These are phyloP conservation scores for Saksenaea vasiformis DNA, from an alignment of 371 early-diverging fungal genomes.

Conservation along the genomic window DNA sequence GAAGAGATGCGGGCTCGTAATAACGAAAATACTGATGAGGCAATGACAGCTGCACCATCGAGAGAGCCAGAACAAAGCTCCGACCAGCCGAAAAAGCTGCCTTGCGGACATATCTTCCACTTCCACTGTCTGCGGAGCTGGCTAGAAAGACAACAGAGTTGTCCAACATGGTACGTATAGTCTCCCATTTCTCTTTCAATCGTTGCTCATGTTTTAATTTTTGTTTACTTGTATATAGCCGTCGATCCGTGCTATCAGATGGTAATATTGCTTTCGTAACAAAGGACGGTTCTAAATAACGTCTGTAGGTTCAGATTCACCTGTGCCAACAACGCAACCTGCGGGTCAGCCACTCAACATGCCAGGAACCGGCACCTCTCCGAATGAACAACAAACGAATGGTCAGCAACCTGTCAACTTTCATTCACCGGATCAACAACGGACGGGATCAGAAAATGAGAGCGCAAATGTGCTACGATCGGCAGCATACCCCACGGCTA, in stretches of 20 bases:
- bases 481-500: not conserved
- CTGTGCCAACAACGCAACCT: not conserved
- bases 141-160: conserved; percentile 98
- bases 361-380: not conserved
- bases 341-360: not conserved
- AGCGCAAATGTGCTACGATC: not conserved
- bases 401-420: not conserved
- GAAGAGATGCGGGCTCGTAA: conserved; percentile 81
- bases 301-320: not conserved
- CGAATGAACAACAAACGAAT: conserved; percentile 3
- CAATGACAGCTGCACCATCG: conserved; percentile 20
- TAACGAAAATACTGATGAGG: not conserved
- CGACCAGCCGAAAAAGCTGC: conserved; percentile 89
- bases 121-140: conserved; percentile 96
- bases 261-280: conserved; percentile 11
- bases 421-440: not conserved
- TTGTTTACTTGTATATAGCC: conserved; percentile 29
- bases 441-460: not conserved
- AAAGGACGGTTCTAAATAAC: not conserved
- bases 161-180: conserved; percentile 90
- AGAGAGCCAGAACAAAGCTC: conserved; percentile 33
- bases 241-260: conserved; percentile 53
- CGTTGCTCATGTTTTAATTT: not conserved
- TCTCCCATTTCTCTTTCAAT: not conserved
- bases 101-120: conserved; percentile 98